These are phyloP conservation scores for Lyophyllum shimeji DNA, from an alignment of 768 basidiomycete species.

Conservation along the genomic window DNA sequence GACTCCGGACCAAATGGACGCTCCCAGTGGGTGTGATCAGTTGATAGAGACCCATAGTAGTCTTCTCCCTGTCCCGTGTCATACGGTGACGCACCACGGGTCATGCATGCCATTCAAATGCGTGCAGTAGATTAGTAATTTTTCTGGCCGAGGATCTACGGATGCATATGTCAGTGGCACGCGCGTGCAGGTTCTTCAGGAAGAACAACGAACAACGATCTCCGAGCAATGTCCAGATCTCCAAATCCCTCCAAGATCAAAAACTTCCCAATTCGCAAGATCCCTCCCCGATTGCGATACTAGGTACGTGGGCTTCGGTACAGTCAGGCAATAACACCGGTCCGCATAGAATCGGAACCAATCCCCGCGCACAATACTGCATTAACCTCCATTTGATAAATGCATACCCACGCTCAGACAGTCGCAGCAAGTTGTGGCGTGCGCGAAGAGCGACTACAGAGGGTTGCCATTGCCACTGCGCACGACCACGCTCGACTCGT, in stretches of 20 bases:
- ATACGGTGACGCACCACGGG: neutral
- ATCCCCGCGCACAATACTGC: neutral
- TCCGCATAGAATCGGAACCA: neutral
- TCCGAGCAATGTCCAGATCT: neutral
- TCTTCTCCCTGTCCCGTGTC: neutral
- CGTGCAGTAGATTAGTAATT: neutral
- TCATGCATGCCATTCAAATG: neutral
- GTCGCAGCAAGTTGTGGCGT: neutral
- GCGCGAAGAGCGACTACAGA: neutral
- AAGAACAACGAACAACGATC: too few species aligned
- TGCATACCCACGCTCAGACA: neutral
- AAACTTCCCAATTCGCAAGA: neutral
- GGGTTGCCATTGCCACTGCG: too few species aligned
- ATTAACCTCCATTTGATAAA: neutral
- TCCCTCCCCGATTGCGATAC: too few species aligned
- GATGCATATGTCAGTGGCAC: neutral
- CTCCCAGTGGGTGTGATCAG: neutral
- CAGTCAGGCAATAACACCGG: too few species aligned
- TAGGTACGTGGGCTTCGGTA: too few species aligned
- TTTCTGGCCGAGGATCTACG: neutral
- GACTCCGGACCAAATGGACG: too few species aligned
- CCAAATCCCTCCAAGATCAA: neutral
- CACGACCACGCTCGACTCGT: too few species aligned
- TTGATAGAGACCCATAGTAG: conserved; percentile 1
- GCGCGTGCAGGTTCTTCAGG: too few species aligned